Base-by-base conservation (phyloP, 23 red algal species). In the Agarophyton chilense region DNA sequence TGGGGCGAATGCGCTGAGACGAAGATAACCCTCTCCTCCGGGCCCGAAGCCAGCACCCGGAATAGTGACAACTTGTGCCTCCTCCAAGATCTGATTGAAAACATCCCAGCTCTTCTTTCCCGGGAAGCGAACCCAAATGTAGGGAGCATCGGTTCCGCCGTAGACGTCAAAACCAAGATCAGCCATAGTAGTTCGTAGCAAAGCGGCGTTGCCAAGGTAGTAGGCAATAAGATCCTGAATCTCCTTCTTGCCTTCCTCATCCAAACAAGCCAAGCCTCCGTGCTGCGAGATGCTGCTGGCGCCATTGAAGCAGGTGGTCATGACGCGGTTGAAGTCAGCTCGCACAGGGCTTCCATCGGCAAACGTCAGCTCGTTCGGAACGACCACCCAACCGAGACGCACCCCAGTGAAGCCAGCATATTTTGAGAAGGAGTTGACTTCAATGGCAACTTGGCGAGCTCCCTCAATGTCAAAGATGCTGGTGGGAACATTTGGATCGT, bases 381-480 rank as follows among this genome's bases (percentile, higher is more conserved):
- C 91, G 26, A 99, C 90, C 43, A 89, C 86, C 97, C 97, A 99
- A 32, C 97, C 88, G 16, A 99, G 90, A 44, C 97, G 97, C 49
- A 99, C 97, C 21, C 97, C 97, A 53, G 97, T 99, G 68, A 99
- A 99, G 22, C 97, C 97, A 41, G 97, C 97, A 77, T 99, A 96
- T 66, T 99, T 99, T 60, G 88, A 93, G 81, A 99, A 96, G 8
- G 89, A 94, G 73, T 99, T 99, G 56, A 92, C 88, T 56, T 99
- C 97, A 32, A 99, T 94, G 0, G 97, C 93, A 22, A 79, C 82
- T 29, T 96, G 79, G 1, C 78, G 80, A 17, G 97, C 97, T 28
- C 97, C 97, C 0, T 81, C 75, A 63, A 99, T 96, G 45, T 99
- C 97, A 78, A 90, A 94, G 52, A 99, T 96, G 64, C 86, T 93